These are phyloP conservation scores for Raffaelea albimanens DNA, from an alignment of 2,329 filamentous ascomycete genomes.

Conservation along the genomic window DNA sequence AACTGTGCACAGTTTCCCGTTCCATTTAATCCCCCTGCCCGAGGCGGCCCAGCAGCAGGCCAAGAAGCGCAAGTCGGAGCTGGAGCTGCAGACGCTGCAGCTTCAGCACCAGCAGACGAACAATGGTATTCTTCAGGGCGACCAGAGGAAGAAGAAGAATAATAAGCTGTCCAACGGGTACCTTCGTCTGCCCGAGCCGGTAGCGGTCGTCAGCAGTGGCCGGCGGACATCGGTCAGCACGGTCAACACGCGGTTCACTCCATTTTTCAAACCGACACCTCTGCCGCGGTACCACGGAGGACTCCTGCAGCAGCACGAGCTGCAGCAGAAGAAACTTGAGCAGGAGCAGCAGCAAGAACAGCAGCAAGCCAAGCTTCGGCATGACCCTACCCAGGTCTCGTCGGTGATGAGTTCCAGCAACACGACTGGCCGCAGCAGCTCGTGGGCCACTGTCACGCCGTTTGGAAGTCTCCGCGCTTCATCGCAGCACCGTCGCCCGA, in stretches of 20 bases:
- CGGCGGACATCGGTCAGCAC: not conserved
- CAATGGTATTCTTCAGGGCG: not conserved
- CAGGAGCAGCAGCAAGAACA: not conserved
- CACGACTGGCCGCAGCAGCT: not conserved
- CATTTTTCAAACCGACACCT: too few species aligned
- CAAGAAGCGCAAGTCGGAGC: not conserved
- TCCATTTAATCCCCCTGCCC: conserved; percentile 20
- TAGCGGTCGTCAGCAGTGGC: not conserved
- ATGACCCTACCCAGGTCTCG: too few species aligned
- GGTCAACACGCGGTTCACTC: not conserved
- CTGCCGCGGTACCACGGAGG: too few species aligned
- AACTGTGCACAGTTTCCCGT: conserved; percentile 17
- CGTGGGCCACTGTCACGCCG: not conserved
- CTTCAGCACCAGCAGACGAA: too few species aligned
- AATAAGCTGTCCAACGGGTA: not conserved
- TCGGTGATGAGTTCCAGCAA: too few species aligned
- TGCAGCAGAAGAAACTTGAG: too few species aligned
- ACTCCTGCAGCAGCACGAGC: too few species aligned
- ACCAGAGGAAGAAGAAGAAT: too few species aligned
- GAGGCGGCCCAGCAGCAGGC: conserved; percentile 23
- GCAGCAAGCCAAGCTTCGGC: too few species aligned
- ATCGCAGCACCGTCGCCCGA: not conserved
- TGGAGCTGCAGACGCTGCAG: not conserved
- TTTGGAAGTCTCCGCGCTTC: conserved; percentile 2
- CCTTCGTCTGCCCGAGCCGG: not conserved